Conservation (phyloP, 2,329 filamentous ascomycete species). For the Colletotrichum melonis region DNA sequence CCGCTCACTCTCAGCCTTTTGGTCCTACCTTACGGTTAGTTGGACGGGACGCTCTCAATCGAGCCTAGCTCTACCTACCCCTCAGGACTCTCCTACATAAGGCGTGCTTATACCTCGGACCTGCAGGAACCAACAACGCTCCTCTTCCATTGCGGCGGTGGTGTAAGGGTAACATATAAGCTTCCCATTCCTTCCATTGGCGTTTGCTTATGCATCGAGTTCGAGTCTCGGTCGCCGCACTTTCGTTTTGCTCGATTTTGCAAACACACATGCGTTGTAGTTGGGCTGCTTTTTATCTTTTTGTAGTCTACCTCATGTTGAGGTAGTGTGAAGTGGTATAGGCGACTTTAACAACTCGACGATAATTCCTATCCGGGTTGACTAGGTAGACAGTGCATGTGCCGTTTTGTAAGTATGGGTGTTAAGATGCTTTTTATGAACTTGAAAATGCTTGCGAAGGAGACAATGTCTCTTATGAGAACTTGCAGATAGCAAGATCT, state of each 20-base stretch:
- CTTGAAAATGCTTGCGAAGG: too few relatives aligned
- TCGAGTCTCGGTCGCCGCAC: conserved; percentile 31
- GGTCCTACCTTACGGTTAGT: not conserved
- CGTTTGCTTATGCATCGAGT: conserved; percentile 23
- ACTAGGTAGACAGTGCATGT: too few relatives aligned
- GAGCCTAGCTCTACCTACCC: not conserved
- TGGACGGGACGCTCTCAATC: not conserved
- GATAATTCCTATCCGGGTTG: too few relatives aligned
- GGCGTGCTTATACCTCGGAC: not conserved
- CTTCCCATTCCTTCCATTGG: conserved; percentile 17
- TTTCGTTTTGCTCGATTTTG: not conserved
- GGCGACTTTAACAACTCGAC: too few relatives aligned
- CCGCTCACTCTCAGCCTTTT: too few relatives aligned
- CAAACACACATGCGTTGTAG: not conserved
- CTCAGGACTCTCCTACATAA: not conserved
- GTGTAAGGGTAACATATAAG: conserved; percentile 35
- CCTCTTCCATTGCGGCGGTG: conserved; percentile 3
- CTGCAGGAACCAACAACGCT: not conserved
- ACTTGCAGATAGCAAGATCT: not conserved
- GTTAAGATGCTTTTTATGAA: too few relatives aligned
- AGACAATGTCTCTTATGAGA: not conserved
- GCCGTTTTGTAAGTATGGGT: too few relatives aligned
- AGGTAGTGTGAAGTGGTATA: too few relatives aligned
- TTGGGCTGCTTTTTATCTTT: not conserved
- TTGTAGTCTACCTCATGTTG: too few relatives aligned